Conservation (phyloP, 208 protist species). For the Trypanosoma boissoni region DNA sequence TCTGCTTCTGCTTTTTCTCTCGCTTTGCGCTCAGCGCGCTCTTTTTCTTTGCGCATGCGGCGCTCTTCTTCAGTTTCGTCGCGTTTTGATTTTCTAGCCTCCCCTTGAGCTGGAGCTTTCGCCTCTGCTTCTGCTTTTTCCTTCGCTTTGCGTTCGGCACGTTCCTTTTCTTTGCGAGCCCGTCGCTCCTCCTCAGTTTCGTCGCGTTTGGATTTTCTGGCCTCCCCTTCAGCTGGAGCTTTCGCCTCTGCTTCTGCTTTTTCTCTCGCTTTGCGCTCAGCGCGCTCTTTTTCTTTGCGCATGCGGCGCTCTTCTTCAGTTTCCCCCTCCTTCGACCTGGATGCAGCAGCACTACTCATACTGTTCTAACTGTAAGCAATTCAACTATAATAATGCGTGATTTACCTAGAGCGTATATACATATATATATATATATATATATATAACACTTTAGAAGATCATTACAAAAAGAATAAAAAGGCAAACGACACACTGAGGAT, state of each 20-base stretch:
- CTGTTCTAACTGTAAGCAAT: no score
- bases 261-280: conserved; percentile 44
- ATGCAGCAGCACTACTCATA: not conserved
- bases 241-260: conserved; percentile 14
- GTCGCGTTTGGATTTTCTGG: conserved; percentile 5
- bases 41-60: conserved; percentile 28
- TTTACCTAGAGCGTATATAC: no score
- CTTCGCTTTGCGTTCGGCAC: conserved; percentile 46
- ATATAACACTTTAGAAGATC: not conserved
- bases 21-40: conserved; percentile 46
- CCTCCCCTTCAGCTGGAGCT: no score
- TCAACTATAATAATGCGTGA: no score
- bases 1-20: conserved; percentile 10
- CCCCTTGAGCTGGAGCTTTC: no score
- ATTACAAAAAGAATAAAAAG: not conserved
- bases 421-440: no score
- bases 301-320: not conserved
- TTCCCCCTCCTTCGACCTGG: conserved; percentile 2
- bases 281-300: conserved; percentile 38
- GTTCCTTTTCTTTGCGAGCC: conserved; percentile 30
- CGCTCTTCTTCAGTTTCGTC: conserved; percentile 34
- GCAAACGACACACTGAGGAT: no score
- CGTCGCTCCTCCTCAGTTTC: conserved; percentile 30
- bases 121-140: no score
- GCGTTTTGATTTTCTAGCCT: conserved; percentile 3